These are phyloP conservation scores for Epicoccum sorghinum DNA, from an alignment of 2,329 filamentous ascomycete genomes.

Conservation along the genomic window DNA sequence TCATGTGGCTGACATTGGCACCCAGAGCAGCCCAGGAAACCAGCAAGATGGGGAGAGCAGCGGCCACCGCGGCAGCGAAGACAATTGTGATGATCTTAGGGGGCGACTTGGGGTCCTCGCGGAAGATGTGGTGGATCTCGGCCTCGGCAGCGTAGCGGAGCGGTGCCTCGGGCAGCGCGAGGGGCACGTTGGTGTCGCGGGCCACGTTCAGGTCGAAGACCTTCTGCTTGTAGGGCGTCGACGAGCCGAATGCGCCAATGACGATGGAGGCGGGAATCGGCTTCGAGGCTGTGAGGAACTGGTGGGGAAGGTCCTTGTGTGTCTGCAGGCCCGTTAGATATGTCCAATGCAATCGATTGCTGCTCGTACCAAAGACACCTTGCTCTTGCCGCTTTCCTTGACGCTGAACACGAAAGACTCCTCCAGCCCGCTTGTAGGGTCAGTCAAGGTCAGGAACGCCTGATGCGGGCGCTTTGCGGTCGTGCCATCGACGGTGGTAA, in stretches of 20 bases:
- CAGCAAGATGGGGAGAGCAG: slow-evolving; percentile 75
- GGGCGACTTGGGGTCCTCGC: slow-evolving; percentile 76
- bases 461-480: slow-evolving; percentile 88
- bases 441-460: slow-evolving; percentile 84
- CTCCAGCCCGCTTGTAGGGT: slow-evolving; percentile 77
- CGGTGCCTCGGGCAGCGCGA: slow-evolving; percentile 68
- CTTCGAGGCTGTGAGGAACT: slow-evolving; percentile 71
- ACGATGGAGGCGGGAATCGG: slow-evolving; percentile 82
- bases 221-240: slow-evolving; percentile 68
- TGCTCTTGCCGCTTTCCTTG: slow-evolving; percentile 87
- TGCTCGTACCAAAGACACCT: slow-evolving; percentile 76
- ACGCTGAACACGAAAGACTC: slow-evolving; percentile 83
- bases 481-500: slow-evolving; percentile 81
- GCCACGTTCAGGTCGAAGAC: slow-evolving; percentile 76
- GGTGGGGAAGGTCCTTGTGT: slow-evolving; percentile 85
- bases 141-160: slow-evolving; percentile 82
- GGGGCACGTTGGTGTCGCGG: slow-evolving; percentile 65
- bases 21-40: slow-evolving; percentile 78
- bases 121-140: slow-evolving; percentile 93
- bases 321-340: slow-evolving; percentile 61
- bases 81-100: slow-evolving; percentile 78
- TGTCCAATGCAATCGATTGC: slow-evolving; percentile 10
- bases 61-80: slow-evolving; percentile 76
- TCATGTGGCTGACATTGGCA: slow-evolving; percentile 79
- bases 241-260: slow-evolving; percentile 83